Evolutionary conservation across 306 rosid species (phyloP).

Genomic region (Glycyrrhiza uralensis): DNA sequence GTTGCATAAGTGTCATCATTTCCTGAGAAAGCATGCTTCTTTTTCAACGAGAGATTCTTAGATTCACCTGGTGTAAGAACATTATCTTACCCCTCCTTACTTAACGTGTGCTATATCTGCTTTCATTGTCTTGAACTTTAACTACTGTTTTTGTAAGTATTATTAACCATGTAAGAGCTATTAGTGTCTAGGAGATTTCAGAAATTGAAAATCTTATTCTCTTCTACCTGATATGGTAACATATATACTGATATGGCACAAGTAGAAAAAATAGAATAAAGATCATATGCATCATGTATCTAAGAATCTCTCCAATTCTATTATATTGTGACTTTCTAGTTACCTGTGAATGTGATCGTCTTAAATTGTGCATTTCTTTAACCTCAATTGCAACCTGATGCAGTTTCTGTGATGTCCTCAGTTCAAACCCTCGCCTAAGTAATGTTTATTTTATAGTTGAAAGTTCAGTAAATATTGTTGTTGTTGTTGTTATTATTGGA

Average conservation of each 20-base stretch:
- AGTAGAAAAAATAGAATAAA: too few relatives aligned
- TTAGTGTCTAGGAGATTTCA: neutral
- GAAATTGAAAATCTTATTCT: neutral
- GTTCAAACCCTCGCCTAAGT: neutral
- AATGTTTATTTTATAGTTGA: neutral
- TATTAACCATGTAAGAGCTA: neutral
- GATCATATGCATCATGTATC: neutral
- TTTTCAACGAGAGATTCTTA: neutral
- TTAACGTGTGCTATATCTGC: neutral
- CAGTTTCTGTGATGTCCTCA: neutral
- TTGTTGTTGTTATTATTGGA: neutral
- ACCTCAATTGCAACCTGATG: neutral
- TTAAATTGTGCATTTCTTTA: neutral
- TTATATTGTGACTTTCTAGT: neutral
- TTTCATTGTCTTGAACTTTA: too few relatives aligned
- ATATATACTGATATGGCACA: neutral
- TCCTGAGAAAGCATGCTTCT: neutral
- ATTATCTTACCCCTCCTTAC: neutral
- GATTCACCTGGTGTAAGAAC: neutral
- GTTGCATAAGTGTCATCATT: neutral
- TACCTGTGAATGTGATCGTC: neutral
- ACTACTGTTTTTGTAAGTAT: neutral
- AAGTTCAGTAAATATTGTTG: too few relatives aligned
- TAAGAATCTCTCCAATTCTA: neutral
- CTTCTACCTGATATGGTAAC: neutral